Evolutionary conservation across 306 rosid genomes (phyloP).

Genomic region (Trifolium fragiferum): DNA sequence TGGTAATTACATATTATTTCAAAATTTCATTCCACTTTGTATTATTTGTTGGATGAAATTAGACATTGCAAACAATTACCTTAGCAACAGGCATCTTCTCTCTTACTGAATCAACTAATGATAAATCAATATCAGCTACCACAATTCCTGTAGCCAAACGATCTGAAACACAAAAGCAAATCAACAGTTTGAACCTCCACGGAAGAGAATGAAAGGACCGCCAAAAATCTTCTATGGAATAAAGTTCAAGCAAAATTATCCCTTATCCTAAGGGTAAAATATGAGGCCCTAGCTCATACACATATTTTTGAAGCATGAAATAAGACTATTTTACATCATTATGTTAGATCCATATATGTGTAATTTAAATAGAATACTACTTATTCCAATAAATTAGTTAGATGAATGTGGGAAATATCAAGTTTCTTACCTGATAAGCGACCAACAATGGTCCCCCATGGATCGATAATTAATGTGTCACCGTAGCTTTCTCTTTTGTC

Average conservation of each 20-base stretch:
- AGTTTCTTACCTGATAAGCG: slow-evolving; percentile 73
- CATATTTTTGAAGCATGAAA: neutral
- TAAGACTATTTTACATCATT: neutral
- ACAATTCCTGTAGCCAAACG: slow-evolving; percentile 79
- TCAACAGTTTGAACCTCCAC: slow-evolving; percentile 23
- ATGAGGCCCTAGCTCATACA: neutral
- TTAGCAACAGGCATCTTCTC: slow-evolving; percentile 82
- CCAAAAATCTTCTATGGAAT: neutral
- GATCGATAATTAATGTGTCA: slow-evolving; percentile 86
- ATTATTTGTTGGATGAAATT: neutral
- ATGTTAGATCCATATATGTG: too few species aligned
- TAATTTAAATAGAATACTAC: neutral
- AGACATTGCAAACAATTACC: slow-evolving; percentile 51
- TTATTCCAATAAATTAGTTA: neutral
- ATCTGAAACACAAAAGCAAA: slow-evolving; percentile 60
- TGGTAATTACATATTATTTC: neutral
- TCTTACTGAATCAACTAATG: slow-evolving; percentile 75
- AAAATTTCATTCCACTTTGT: neutral
- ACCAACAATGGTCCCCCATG: slow-evolving; percentile 89
- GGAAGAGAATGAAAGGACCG: slow-evolving; percentile 16
- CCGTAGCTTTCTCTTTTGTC: slow-evolving; percentile 91
- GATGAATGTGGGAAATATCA: slow-evolving; percentile 7
- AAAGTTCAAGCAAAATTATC: slow-evolving; percentile 31
- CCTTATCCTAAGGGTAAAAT: slow-evolving; percentile 17
- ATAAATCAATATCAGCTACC: slow-evolving; percentile 82